Conservation (phyloP, 1,139 yeast genomes). For the Waltiozyma sp. region DNA sequence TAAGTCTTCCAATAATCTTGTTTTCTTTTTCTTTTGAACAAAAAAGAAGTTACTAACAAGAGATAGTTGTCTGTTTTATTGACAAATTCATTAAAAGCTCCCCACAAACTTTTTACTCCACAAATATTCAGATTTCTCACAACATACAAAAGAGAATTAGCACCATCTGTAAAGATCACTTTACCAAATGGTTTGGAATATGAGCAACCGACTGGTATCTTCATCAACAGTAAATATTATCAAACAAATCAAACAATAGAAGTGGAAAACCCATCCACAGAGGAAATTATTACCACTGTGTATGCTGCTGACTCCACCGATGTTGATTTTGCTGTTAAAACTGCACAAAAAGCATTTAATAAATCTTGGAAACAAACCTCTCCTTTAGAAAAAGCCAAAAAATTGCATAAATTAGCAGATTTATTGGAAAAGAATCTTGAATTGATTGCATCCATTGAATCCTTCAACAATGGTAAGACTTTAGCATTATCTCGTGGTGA, state of each 20-base stretch:
- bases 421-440: conserved; percentile 38
- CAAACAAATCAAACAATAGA: conserved; percentile 50
- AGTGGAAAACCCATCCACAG: conserved; percentile 55
- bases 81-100: background rate
- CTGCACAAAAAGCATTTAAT: conserved; percentile 48
- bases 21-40: no score
- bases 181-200: conserved; percentile 45
- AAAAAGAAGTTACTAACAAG: no score
- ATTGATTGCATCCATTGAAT: conserved; percentile 42
- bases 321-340: conserved; percentile 53
- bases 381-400: conserved; percentile 32
- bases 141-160: conserved; percentile 9
- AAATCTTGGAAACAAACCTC: conserved; percentile 29
- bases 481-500: conserved; percentile 37
- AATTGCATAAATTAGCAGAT: conserved; percentile 41
- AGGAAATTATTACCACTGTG: conserved; percentile 44
- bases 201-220: conserved; percentile 70
- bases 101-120: background rate
- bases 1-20: no score
- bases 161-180: conserved; percentile 32
- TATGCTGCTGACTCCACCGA: conserved; percentile 53
- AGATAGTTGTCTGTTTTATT: no score
- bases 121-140: conserved; percentile 2
- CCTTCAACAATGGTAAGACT: conserved; percentile 55
- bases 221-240: conserved; percentile 74